These are phyloP conservation scores for Yamagishiella unicocca DNA, from an alignment of 139 green algal species.

Conservation along the genomic window DNA sequence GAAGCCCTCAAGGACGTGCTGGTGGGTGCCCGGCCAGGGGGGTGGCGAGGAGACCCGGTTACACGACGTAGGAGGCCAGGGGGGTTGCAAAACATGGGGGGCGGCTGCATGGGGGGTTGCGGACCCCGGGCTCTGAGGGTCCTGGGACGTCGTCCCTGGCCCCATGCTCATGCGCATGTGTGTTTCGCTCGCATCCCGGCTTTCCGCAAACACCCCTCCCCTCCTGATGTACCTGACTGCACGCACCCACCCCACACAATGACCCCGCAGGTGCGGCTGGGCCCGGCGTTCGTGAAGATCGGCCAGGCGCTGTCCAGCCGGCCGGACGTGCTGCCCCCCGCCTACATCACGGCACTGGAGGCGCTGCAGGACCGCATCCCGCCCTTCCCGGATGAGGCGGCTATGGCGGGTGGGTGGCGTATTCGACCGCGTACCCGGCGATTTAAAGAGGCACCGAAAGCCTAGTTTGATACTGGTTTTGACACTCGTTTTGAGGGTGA, in stretches of 20 bases:
- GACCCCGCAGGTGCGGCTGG: constrained; percentile 78
- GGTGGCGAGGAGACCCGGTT: neutral
- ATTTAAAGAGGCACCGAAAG: neutral
- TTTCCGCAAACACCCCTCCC: too few species aligned
- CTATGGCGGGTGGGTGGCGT: constrained; percentile 18
- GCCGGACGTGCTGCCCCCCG: constrained; percentile 86
- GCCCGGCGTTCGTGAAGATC: constrained; percentile 93
- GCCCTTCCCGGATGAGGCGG: constrained; percentile 68
- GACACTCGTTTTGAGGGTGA: neutral
- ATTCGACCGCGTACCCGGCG: neutral
- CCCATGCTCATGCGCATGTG: neutral
- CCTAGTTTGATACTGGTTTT: neutral
- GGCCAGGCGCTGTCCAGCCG: constrained; percentile 80
- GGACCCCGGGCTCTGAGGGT: neutral
- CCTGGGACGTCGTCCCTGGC: neutral
- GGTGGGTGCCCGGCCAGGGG: constrained; percentile 10
- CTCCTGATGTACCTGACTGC: too few species aligned
- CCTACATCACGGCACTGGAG: constrained; percentile 86
- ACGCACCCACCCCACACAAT: too few species aligned
- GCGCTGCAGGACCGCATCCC: constrained; percentile 88
- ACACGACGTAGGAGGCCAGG: neutral
- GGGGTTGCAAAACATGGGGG: neutral
- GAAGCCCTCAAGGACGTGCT: constrained; percentile 46
- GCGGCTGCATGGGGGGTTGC: neutral
- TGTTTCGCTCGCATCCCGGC: neutral